Evolutionary conservation across 768 basidiomycete species (phyloP).

Genomic region (Rhodosporidiobolus sp.): DNA sequence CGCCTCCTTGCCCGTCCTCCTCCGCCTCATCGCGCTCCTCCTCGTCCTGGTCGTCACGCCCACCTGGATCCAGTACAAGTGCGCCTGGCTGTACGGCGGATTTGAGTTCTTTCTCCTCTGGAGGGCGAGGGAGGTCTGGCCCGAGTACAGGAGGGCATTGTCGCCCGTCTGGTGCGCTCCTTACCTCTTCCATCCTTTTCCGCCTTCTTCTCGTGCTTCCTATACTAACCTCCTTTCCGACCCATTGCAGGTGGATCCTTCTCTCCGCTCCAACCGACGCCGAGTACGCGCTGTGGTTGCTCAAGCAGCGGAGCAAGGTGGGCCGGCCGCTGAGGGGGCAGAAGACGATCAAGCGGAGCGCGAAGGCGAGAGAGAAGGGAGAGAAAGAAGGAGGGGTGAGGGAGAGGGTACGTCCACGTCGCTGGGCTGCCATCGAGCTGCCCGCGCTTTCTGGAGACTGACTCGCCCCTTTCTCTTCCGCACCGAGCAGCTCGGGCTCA

Average conservation of each 20-base stretch:
- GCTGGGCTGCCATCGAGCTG: too few species aligned
- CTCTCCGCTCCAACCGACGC: constrained; percentile 26
- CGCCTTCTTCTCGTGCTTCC: too few species aligned
- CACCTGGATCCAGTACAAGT: constrained; percentile 14
- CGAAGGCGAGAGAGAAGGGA: background rate
- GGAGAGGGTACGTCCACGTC: constrained; percentile 3
- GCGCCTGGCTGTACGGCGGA: background rate
- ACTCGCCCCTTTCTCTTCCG: background rate
- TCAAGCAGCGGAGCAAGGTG: constrained; percentile 11
- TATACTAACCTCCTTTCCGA: background rate
- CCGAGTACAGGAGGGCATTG: constrained; percentile 16
- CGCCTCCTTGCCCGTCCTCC: background rate
- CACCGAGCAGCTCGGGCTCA: background rate
- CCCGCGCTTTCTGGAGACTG: background rate
- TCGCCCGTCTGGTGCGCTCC: constrained; percentile 16
- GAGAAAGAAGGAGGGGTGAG: background rate
- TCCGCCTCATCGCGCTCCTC: constrained; percentile 11
- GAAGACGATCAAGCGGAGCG: constrained; percentile 18
- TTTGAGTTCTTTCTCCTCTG: constrained; percentile 34
- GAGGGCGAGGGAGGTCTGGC: constrained; percentile 13
- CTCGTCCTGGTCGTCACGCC: constrained; percentile 11
- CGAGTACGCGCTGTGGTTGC: constrained; percentile 23
- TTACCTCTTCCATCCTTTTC: too few species aligned
- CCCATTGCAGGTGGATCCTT: constrained; percentile 30
- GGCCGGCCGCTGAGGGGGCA: constrained; percentile 15